phyloP scores from a whole-genome alignment of 306 rosid species.

The Lathyrus oleraceus region DNA sequence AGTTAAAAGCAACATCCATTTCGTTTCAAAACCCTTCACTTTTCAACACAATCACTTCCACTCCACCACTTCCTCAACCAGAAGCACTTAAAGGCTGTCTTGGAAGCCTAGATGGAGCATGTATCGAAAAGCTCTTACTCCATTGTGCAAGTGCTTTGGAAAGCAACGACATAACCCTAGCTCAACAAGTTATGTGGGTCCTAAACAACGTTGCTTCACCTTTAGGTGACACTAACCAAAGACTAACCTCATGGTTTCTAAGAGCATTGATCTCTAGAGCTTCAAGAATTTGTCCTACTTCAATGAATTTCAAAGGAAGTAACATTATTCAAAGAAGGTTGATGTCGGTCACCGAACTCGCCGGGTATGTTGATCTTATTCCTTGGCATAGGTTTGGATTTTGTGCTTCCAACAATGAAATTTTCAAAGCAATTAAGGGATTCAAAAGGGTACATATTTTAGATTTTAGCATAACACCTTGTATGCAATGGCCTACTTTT shows the following conservation, averaged over 20 bases:
- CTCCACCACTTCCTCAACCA: conserved; percentile 43
- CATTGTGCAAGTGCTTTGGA: conserved; percentile 94
- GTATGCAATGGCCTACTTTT: conserved; percentile 99
- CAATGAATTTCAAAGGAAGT: conserved; percentile 54
- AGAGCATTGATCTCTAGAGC: conserved; percentile 86
- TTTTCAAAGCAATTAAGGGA: conserved; percentile 66
- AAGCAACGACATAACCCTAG: conserved; percentile 78
- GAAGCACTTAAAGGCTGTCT: conserved; percentile 80
- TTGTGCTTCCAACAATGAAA: conserved; percentile 78
- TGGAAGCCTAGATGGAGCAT: conserved; percentile 85
- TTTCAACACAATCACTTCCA: conserved; percentile 38
- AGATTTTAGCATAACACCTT: conserved; percentile 84
- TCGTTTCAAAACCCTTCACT: conserved; percentile 63
- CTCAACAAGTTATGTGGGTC: conserved; percentile 99
- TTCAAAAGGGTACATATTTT: conserved; percentile 66
- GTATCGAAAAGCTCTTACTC: conserved; percentile 82
- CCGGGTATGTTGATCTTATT: conserved; percentile 94
- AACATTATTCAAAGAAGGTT: conserved; percentile 51
- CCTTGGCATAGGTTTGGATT: conserved; percentile 96
- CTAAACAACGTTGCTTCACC: conserved; percentile 90
- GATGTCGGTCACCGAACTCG: conserved; percentile 81
- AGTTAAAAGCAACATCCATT: conserved; percentile 57
- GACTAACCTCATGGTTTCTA: conserved; percentile 89
- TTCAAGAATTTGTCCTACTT: conserved; percentile 63
- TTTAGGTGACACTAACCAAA: conserved; percentile 82